Conservation (phyloP, 2,329 filamentous ascomycete species). For the Lachnellula hyalina region DNA sequence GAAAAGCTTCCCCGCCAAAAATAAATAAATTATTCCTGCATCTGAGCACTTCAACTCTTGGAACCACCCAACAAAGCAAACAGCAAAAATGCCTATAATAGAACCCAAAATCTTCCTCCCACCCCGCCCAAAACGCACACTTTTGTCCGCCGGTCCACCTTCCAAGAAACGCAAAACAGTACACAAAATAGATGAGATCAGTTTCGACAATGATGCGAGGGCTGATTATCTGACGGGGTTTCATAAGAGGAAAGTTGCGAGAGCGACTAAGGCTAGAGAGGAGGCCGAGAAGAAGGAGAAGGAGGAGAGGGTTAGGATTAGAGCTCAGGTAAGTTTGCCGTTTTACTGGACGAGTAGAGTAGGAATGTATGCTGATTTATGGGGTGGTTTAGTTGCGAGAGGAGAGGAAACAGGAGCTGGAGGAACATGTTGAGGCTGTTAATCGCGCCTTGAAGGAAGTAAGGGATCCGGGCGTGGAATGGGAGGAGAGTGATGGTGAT, state of each 20-base stretch:
- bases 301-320: constrained; percentile 67
- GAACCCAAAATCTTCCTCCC: constrained; percentile 45
- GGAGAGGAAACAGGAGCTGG: constrained; percentile 73
- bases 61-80: not conserved
- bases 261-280: constrained; percentile 80
- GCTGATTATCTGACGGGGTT: constrained; percentile 91
- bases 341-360: not conserved
- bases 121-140: constrained; percentile 52
- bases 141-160: constrained; percentile 35
- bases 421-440: constrained; percentile 74
- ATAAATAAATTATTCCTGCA: not conserved
- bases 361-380: constrained; percentile 10
- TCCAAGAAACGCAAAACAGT: constrained; percentile 61
- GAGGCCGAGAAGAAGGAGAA: constrained; percentile 70
- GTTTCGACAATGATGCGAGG: constrained; percentile 74
- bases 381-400: constrained; percentile 64
- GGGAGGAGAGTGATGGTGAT: constrained; percentile 38
- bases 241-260: constrained; percentile 87
- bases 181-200: constrained; percentile 67
- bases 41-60: not conserved
- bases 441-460: constrained; percentile 46
- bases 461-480: constrained; percentile 38
- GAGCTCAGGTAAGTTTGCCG: constrained; percentile 62
- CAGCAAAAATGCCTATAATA: constrained; percentile 9
- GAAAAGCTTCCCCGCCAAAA: constrained; percentile 5